These are phyloP conservation scores for Auricularia sp. DNA, from an alignment of 768 basidiomycete species.

Conservation along the genomic window DNA sequence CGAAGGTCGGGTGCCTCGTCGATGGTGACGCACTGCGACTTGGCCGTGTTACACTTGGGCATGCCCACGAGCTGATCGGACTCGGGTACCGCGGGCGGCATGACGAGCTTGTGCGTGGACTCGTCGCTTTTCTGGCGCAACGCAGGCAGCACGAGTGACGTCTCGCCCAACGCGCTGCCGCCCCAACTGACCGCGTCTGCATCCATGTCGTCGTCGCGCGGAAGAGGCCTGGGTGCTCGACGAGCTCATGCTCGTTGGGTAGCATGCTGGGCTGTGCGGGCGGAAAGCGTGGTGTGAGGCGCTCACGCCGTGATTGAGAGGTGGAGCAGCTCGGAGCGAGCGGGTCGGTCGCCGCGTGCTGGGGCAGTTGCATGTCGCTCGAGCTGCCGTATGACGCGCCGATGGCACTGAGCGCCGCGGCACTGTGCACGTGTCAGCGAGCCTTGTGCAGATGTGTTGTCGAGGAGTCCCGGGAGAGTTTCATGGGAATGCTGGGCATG, in stretches of 20 bases:
- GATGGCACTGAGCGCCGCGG: constrained; percentile 3
- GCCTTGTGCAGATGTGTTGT: no score
- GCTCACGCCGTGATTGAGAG: not conserved
- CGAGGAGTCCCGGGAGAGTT: no score
- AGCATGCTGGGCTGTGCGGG: not conserved
- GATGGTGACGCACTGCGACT: not conserved
- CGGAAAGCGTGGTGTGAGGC: not conserved
- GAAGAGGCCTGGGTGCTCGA: not conserved
- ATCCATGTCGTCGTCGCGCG: not conserved
- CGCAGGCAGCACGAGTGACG: not conserved
- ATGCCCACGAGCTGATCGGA: no score
- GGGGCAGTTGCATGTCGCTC: not conserved
- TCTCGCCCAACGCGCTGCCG: no score
- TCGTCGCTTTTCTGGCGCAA: not conserved
- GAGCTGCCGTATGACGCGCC: not conserved
- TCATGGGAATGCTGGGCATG: no score
- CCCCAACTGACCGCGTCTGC: not conserved
- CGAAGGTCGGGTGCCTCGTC: not conserved
- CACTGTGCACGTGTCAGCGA: not conserved
- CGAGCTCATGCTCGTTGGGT: not conserved
- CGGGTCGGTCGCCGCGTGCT: not conserved
- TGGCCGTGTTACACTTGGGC: no score
- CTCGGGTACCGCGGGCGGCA: no score
- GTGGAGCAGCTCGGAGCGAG: no score
- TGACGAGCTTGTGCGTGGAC: no score